Conservation (phyloP, 331 rosid species). For the Quercus tomentella region DNA sequence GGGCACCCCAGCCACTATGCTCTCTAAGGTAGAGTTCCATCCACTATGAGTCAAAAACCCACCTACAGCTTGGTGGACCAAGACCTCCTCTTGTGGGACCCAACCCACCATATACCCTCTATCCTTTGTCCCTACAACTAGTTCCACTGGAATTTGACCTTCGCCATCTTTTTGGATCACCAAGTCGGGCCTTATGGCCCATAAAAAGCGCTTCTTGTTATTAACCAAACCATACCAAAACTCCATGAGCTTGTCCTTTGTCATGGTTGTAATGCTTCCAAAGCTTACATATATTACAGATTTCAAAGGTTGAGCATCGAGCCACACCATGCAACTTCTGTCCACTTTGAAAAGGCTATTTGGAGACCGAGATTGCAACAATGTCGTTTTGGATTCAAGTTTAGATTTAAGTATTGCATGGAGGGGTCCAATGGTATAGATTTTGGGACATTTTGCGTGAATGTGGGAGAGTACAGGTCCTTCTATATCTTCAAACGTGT, state of each 20-base stretch:
- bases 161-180: neutral
- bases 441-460: constrained; percentile 6
- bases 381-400: neutral
- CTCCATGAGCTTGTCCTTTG: constrained; percentile 20
- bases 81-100: constrained; percentile 35
- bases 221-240: constrained; percentile 54
- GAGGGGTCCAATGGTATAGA: constrained; percentile 51
- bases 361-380: neutral
- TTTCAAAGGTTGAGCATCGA: constrained; percentile 23
- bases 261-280: constrained; percentile 17
- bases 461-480: constrained; percentile 24
- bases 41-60: constrained; percentile 38
- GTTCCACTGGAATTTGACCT: neutral
- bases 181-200: constrained; percentile 37
- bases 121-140: constrained; percentile 3
- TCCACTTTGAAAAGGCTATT: constrained; percentile 29
- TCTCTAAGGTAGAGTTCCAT: constrained; percentile 42
- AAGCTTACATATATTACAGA: constrained; percentile 52
- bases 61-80: constrained; percentile 23
- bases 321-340: constrained; percentile 38
- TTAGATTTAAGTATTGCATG: constrained; percentile 18
- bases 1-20: constrained; percentile 24
- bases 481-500: constrained; percentile 48
- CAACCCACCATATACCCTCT: constrained; percentile 24
- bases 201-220: constrained; percentile 38